Percentiles rank a stretch among this genome's conserved stretches.
Conservation (phyloP, 2,329 filamentous ascomycete species). For the Penicillium concentricum region DNA sequence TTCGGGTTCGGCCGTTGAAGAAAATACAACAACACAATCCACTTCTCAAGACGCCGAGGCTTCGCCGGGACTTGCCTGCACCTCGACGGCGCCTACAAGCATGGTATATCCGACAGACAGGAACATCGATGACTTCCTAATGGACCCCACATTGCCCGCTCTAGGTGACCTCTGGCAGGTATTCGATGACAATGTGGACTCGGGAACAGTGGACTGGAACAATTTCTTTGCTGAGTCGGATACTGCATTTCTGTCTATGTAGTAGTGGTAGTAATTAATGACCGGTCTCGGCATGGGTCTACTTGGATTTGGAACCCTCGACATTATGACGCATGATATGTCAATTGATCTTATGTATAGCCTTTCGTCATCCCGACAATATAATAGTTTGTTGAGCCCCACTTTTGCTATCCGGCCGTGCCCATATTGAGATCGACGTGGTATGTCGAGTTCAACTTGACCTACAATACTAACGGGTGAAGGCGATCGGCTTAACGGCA, state of each 20-base stretch:
- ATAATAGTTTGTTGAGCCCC: background rate
- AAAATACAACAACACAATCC: background rate
- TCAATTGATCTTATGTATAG: background rate
- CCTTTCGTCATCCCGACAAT: background rate
- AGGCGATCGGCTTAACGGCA: background rate
- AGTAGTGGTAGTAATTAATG: background rate
- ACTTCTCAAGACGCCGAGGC: background rate
- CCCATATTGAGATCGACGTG: slow-evolving; percentile 8
- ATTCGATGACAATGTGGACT: slow-evolving; percentile 20
- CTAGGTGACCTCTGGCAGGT: slow-evolving; percentile 22
- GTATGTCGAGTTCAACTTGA: slow-evolving; percentile 6
- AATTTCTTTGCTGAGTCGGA: slow-evolving; percentile 20
- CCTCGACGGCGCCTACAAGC: background rate
- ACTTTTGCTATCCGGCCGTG: background rate
- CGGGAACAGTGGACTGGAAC: slow-evolving; percentile 19
- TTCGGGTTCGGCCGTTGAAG: background rate
- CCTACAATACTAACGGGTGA: slow-evolving; percentile 1
- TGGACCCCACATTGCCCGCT: slow-evolving; percentile 11
- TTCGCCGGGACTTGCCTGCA: background rate
- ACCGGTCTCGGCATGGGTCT: background rate
- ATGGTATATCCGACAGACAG: background rate
- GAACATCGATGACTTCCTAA: background rate
- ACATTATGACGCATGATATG: slow-evolving; percentile 5
- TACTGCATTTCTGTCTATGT: slow-evolving; percentile 13
- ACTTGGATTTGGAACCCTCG: background rate